These are phyloP conservation scores for Spizellomyces punctatus DNA, from an alignment of 192 early-diverging fungal species.

Conservation along the genomic window DNA sequence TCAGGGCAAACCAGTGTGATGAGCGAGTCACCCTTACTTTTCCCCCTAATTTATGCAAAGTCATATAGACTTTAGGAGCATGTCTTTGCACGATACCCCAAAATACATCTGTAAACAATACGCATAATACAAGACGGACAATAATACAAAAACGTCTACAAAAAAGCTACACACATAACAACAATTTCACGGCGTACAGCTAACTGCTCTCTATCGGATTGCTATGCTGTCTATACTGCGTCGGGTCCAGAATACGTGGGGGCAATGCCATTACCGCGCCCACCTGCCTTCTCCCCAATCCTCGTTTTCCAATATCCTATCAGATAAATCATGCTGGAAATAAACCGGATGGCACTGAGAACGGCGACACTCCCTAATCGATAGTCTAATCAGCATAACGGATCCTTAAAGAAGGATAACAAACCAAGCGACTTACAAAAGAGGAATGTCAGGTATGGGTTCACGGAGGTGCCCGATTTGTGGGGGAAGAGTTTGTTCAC, in stretches of 20 bases:
- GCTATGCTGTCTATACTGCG: no score
- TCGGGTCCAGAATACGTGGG: no score
- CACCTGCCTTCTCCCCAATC: conserved; percentile 28
- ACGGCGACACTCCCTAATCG: conserved; percentile 35
- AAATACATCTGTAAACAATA: no score
- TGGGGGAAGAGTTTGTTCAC: conserved; percentile 36
- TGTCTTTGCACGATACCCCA: no score
- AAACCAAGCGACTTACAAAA: conserved; percentile 35
- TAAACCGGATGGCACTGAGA: conserved; percentile 39
- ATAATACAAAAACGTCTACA: no score
- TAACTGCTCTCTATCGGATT: no score
- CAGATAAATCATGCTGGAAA: conserved; percentile 38
- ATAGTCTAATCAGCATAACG: not conserved
- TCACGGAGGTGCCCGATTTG: conserved; percentile 20
- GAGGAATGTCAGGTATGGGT: conserved; percentile 52
- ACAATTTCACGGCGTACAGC: no score
- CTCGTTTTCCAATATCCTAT: conserved; percentile 34
- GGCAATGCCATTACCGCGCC: conserved; percentile 15
- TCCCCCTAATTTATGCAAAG: no score
- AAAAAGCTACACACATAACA: no score
- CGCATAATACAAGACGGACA: no score
- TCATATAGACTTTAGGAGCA: no score
- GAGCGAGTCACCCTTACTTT: no score
- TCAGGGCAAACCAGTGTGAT: not conserved
- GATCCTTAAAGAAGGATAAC: not conserved